Evolutionary conservation across 306 rosid genomes (phyloP).

Genomic region (Sechiopsis laciniata): DNA sequence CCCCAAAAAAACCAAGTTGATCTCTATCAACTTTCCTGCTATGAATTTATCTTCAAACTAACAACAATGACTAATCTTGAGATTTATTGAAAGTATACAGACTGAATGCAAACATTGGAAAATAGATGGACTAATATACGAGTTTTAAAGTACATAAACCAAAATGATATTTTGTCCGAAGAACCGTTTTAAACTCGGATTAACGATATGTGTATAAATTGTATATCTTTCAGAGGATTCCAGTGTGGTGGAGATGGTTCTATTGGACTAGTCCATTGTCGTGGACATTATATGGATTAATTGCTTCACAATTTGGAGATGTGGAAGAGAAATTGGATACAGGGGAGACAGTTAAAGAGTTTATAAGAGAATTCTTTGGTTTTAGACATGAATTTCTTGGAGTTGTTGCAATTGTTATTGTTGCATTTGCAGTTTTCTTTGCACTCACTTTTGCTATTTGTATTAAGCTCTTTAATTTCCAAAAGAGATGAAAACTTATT

Average conservation of each 20-base stretch:
- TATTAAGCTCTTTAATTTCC: conserved; percentile 41
- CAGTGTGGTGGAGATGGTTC: conserved; percentile 37
- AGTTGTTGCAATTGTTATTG: conserved; percentile 29
- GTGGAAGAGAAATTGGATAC: conserved; percentile 18
- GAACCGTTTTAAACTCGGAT: too few relatives aligned
- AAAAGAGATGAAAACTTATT: conserved; percentile 28
- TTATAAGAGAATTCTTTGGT: conserved; percentile 35
- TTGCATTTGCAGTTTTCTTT: conserved; percentile 36
- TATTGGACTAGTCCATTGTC: conserved; percentile 27
- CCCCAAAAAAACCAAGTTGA: too few relatives aligned
- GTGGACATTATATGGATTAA: conserved; percentile 28
- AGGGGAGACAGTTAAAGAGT: conserved; percentile 31
- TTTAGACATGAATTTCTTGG: conserved; percentile 38
- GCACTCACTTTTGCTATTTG: conserved; percentile 36
- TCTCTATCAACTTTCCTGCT: too few relatives aligned
- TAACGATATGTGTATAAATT: background rate
- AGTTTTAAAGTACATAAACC: too few relatives aligned
- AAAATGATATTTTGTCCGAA: too few relatives aligned
- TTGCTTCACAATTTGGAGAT: conserved; percentile 37
- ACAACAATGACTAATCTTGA: too few relatives aligned
- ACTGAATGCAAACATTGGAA: too few relatives aligned
- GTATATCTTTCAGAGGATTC: conserved; percentile 23
- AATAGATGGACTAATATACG: too few relatives aligned
- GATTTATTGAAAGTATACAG: too few relatives aligned
- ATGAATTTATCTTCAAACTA: too few relatives aligned